phyloP scores from a whole-genome alignment of 179 eudicot species.

The Nepenthes alata region DNA sequence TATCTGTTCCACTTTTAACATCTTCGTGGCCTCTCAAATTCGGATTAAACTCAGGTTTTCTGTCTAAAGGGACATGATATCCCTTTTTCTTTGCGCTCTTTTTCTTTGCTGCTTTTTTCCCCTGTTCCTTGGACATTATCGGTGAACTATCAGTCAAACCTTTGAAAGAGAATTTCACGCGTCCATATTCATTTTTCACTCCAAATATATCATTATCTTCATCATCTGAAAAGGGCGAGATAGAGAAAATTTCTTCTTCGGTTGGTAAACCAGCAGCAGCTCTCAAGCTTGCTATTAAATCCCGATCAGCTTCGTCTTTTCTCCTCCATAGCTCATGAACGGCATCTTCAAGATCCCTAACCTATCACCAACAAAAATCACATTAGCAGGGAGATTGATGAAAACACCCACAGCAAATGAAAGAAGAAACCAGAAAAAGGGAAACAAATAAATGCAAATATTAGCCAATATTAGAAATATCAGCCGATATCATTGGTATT shows the following conservation, averaged over 20 bases:
- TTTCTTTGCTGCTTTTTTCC: constrained; percentile 52
- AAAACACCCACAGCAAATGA: background rate
- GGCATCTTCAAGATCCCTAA: constrained; percentile 85
- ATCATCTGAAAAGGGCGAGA: constrained; percentile 89
- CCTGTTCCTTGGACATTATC: constrained; percentile 52
- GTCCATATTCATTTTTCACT: constrained; percentile 43
- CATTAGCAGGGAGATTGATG: background rate
- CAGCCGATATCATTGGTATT: too few relatives aligned
- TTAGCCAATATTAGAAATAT: too few relatives aligned
- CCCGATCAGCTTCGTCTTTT: constrained; percentile 66
- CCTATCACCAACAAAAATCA: constrained; percentile 20
- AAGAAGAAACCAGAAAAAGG: background rate
- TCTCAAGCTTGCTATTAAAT: constrained; percentile 72
- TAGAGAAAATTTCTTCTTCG: constrained; percentile 76
- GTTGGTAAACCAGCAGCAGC: constrained; percentile 93
- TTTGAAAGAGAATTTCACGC: constrained; percentile 63
- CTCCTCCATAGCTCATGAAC: constrained; percentile 95
- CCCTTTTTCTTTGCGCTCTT: constrained; percentile 47
- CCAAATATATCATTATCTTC: constrained; percentile 55
- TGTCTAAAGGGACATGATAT: constrained; percentile 16
- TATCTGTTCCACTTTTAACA: constrained; percentile 18
- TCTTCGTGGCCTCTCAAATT: constrained; percentile 31
- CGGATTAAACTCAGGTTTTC: constrained; percentile 22
- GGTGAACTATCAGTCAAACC: constrained; percentile 59
- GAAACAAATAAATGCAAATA: background rate